Percentiles rank a stretch among this genome's conserved stretches.
These are phyloP conservation scores for Fusarium nelsonii DNA, from an alignment of 2,329 filamentous ascomycete genomes.

Conservation along the genomic window DNA sequence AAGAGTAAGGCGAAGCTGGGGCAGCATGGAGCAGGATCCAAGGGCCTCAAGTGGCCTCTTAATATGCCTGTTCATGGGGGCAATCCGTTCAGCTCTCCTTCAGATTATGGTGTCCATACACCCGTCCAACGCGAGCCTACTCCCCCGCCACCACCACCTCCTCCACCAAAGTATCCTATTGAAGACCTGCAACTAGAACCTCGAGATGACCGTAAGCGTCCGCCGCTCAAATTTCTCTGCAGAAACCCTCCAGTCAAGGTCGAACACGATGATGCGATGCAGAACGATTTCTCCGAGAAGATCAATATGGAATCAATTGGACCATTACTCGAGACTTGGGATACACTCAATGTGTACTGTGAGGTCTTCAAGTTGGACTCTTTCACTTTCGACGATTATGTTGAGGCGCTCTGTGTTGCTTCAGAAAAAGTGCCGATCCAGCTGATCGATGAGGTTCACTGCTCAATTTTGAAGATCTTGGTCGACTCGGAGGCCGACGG, in stretches of 20 bases:
- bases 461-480: slow-evolving; percentile 87
- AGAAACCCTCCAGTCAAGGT: slow-evolving; percentile 68
- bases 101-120: slow-evolving; percentile 56
- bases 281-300: slow-evolving; percentile 52
- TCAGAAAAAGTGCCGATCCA: slow-evolving; percentile 82
- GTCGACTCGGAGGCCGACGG: slow-evolving; percentile 80
- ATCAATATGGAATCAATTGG: slow-evolving; percentile 90
- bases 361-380: slow-evolving; percentile 95
- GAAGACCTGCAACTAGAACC: slow-evolving; percentile 89
- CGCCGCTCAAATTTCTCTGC: slow-evolving; percentile 82
- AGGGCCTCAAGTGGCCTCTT: slow-evolving; percentile 59
- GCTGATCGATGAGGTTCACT: slow-evolving; percentile 90
- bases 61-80: slow-evolving; percentile 53
- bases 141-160: slow-evolving; percentile 74
- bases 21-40: slow-evolving; percentile 51
- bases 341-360: slow-evolving; percentile 97
- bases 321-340: slow-evolving; percentile 89
- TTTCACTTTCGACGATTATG: slow-evolving; percentile 96
- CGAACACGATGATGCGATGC: slow-evolving; percentile 51
- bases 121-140: slow-evolving; percentile 54
- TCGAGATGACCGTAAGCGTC: slow-evolving; percentile 74
- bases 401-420: slow-evolving; percentile 85
- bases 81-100: slow-evolving; percentile 62
- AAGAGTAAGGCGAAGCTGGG: slow-evolving; percentile 74
- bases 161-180: slow-evolving; percentile 91